phyloP scores from a whole-genome alignment of 129 eudicot genomes.

The Calendula officinalis region DNA sequence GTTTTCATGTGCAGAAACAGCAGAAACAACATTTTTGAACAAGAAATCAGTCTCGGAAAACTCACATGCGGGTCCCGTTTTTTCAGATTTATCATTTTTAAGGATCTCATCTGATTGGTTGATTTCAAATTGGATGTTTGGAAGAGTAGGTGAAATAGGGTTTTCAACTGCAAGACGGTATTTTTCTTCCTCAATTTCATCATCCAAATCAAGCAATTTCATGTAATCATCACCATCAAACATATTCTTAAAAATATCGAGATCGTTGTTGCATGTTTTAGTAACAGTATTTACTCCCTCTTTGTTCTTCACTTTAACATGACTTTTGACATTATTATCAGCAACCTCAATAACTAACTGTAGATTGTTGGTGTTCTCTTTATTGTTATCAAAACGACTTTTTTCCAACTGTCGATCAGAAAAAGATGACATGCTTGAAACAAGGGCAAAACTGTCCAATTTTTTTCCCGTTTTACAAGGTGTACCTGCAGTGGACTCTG shows the following conservation, averaged over 20 bases:
- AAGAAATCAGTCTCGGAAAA: slow-evolving; percentile 31
- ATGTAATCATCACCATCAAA: slow-evolving; percentile 40
- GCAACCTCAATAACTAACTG: no score
- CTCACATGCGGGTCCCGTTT: neutral
- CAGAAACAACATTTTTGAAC: slow-evolving; percentile 21
- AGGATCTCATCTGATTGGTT: slow-evolving; percentile 2
- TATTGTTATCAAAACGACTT: neutral
- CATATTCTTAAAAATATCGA: slow-evolving; percentile 31
- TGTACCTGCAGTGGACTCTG: slow-evolving; percentile 75
- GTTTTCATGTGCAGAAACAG: slow-evolving; percentile 44
- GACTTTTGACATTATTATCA: no score
- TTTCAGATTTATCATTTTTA: no score
- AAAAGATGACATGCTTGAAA: slow-evolving; percentile 89
- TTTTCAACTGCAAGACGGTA: slow-evolving; percentile 54
- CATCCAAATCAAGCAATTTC: slow-evolving; percentile 74
- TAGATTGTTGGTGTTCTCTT: no score
- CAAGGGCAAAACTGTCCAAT: slow-evolving; percentile 61
- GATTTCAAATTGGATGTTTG: slow-evolving; percentile 36
- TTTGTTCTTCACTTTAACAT: no score
- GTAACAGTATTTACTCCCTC: no score
- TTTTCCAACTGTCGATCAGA: slow-evolving; percentile 77
- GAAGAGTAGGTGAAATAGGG: slow-evolving; percentile 84
- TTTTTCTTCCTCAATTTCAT: slow-evolving; percentile 53
- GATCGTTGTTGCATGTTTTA: neutral
- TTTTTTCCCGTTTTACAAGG: slow-evolving; percentile 59